Evolutionary conservation across 2,329 filamentous ascomycete genomes (phyloP), one percentile per base, ranked within the genome.

Genomic region (Stemphylium beticola): DNA sequence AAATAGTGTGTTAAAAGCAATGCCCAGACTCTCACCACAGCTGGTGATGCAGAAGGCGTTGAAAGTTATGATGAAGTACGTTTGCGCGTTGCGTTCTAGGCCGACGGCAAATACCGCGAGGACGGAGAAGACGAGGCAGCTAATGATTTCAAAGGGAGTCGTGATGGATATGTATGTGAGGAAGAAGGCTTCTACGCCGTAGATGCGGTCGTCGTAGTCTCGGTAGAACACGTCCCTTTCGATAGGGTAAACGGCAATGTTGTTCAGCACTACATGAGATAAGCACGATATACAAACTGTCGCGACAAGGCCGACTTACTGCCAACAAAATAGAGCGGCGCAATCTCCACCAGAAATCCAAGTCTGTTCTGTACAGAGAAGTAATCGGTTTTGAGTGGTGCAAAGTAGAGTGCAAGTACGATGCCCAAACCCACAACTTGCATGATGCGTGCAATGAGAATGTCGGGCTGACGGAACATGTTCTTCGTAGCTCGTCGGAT

Each of bases 1-100:
- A 70, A 92, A 90, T 8, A 92, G 76, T 0, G 89, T 92, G 76
- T 91, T 91, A 79, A 92, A 92, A 77, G 91, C 86, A 67, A 93
- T 92, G 0, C 90, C 89, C 1, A 92, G 68, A 48, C 85, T 89
- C 77, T 92, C 90, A 22, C 90, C 90, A 65, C 88, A 91, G 49
- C 80, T 87, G 14, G 91, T 87, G 49, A 92, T 84, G 61, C 86
- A 88, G 67, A 92, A 91, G 59, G 85, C 86, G 61, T 87, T 85
- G 74, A 88, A 90, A 2, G 85, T 81, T 46, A 83, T 80, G 37
- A 89, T 82, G 63, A 91, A 89, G 72, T 88, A 90, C 71, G 90
- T 85, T 55, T 81, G 77, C 0, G 77, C 81, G 0, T 85, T 88
- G 29, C 84, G 81, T 5, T 87, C 82, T 10, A 92, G 78, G 0